These are phyloP conservation scores for Venturia aucupariae DNA, from an alignment of 2,329 filamentous ascomycete species.

Conservation along the genomic window DNA sequence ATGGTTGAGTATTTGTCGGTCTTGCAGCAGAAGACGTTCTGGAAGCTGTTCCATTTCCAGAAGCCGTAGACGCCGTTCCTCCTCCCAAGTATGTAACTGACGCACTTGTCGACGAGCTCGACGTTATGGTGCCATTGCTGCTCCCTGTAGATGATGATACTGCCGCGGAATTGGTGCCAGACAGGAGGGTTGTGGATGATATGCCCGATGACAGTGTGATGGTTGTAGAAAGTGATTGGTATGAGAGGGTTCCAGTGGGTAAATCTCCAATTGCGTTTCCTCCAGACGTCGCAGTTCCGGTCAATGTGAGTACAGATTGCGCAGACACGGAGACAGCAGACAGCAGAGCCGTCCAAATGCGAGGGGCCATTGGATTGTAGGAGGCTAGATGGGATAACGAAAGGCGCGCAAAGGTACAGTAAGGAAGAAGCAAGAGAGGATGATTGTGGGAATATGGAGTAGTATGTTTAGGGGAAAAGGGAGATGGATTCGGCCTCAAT, in stretches of 20 bases:
- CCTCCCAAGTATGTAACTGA: constrained; percentile 4
- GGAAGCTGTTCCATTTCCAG: not conserved
- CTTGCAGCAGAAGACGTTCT: constrained; percentile 18
- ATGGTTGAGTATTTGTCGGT: constrained; percentile 33
- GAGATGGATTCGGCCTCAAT: too few species aligned
- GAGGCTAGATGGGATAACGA: not conserved
- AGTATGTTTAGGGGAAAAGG: not conserved
- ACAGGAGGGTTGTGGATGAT: not conserved
- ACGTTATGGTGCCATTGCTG: not conserved
- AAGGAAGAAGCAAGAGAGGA: not conserved
- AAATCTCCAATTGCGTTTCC: not conserved
- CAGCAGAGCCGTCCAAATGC: not conserved
- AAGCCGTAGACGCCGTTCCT: not conserved
- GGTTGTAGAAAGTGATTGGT: constrained; percentile 1
- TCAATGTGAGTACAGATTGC: not conserved
- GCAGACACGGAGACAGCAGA: not conserved
- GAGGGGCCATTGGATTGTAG: not conserved
- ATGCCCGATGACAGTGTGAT: not conserved
- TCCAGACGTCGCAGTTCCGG: constrained; percentile 5
- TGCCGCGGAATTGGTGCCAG: not conserved
- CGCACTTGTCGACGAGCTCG: not conserved
- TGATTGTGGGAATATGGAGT: not conserved
- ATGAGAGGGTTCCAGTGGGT: not conserved
- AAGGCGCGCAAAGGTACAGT: not conserved
- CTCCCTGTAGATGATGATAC: not conserved